These are phyloP conservation scores for Diplocarpon rosae DNA, from an alignment of 2,329 filamentous ascomycete genomes.

Conservation along the genomic window DNA sequence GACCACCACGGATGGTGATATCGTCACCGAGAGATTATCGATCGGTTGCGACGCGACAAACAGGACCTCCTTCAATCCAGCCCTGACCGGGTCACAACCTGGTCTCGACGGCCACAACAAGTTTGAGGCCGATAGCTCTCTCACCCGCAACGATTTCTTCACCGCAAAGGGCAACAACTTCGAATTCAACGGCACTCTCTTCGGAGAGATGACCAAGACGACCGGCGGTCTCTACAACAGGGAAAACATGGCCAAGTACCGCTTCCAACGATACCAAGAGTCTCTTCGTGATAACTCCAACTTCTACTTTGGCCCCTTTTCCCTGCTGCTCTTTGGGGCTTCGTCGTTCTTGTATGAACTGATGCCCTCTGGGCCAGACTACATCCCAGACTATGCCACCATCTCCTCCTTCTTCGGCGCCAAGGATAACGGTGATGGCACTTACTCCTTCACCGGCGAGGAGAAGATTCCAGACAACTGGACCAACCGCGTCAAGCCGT, in stretches of 20 bases:
- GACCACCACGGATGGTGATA: conserved; percentile 17
- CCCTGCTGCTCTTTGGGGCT: conserved; percentile 18
- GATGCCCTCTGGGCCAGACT: conserved; percentile 17
- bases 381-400: conserved; percentile 20
- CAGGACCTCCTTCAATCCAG: conserved; percentile 22
- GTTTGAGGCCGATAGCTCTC: conserved; percentile 16
- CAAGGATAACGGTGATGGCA: conserved; percentile 28
- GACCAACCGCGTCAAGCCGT: conserved; percentile 16
- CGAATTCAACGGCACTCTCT: conserved; percentile 26
- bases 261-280: conserved; percentile 26
- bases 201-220: conserved; percentile 19
- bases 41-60: conserved; percentile 23
- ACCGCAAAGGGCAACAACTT: conserved; percentile 14
- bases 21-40: conserved; percentile 18
- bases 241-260: conserved; percentile 16
- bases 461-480: conserved; percentile 20
- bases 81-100: conserved; percentile 15
- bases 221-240: conserved; percentile 29
- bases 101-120: conserved; percentile 20
- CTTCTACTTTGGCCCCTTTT: conserved; percentile 21
- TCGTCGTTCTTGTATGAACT: conserved; percentile 19
- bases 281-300: conserved; percentile 18
- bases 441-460: conserved; percentile 29
- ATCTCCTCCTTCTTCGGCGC: conserved; percentile 30
- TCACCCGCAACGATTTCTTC: conserved; percentile 23